Percentiles rank a stretch among this genome's conserved stretches.
Evolutionary conservation across 108 stramenopile species (phyloP).

Genomic region (Poteriospumella lacustris): DNA sequence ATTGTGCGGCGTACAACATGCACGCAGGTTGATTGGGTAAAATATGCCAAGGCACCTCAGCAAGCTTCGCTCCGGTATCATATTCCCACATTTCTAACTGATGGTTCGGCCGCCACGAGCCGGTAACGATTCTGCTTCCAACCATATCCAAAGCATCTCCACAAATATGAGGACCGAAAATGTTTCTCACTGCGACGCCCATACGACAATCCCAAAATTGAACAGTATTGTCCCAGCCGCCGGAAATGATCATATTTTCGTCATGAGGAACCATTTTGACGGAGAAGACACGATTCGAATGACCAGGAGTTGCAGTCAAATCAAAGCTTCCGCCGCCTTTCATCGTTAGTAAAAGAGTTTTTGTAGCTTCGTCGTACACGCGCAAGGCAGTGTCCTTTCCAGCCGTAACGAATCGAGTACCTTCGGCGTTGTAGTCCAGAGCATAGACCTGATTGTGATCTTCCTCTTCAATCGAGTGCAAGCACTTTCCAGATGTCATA

Average conservation of each 20-base stretch:
- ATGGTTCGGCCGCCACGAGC: conserved; percentile 51
- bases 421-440: conserved; percentile 50
- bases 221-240: conserved; percentile 63
- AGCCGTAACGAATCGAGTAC: background rate
- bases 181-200: conserved; percentile 43
- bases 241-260: conserved; percentile 42
- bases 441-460: conserved; percentile 55
- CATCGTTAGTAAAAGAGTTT: conserved; percentile 28
- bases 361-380: conserved; percentile 57
- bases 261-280: conserved; percentile 49
- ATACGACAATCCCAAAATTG: conserved; percentile 57
- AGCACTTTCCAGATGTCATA: conserved; percentile 61
- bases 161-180: conserved; percentile 59
- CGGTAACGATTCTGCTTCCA: conserved; percentile 41
- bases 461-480: conserved; percentile 48
- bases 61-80: conserved; percentile 39
- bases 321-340: conserved; percentile 46
- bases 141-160: conserved; percentile 54
- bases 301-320: conserved; percentile 40
- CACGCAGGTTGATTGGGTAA: conserved; percentile 35
- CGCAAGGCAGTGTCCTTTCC: conserved; percentile 55
- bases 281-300: conserved; percentile 57
- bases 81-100: conserved; percentile 60
- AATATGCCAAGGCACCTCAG: conserved; percentile 47
- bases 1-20: conserved; percentile 60